Evolutionary conservation across 768 basidiomycete species (phyloP).

Genomic region (Kwoniella sp.): DNA sequence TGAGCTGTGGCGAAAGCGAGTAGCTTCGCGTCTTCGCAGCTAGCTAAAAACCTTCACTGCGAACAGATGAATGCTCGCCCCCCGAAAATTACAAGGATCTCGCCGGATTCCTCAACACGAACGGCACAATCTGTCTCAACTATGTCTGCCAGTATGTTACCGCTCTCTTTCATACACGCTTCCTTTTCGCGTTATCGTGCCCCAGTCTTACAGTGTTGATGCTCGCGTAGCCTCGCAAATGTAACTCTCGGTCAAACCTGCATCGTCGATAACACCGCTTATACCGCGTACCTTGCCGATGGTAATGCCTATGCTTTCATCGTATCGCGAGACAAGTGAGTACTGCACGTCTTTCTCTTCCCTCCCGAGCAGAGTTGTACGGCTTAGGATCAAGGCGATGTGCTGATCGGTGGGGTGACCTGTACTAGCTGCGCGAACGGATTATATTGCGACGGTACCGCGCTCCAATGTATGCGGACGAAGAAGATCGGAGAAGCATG

Average conservation of each 20-base stretch:
- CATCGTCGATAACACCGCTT: conserved; percentile 74
- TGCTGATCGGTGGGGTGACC: neutral
- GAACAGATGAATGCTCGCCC: conserved; percentile 71
- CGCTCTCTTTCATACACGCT: too few species aligned
- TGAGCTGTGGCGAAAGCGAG: too few species aligned
- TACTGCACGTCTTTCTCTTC: too few species aligned
- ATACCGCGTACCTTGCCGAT: conserved; percentile 66
- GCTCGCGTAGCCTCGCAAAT: conserved; percentile 76
- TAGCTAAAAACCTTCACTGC: too few species aligned
- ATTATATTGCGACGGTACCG: conserved; percentile 71
- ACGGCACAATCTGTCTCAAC: conserved; percentile 82
- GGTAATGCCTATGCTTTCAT: conserved; percentile 71
- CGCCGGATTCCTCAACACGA: conserved; percentile 68
- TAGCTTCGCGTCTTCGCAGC: too few species aligned
- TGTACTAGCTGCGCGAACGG: conserved; percentile 67
- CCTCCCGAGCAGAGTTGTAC: too few species aligned
- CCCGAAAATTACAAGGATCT: conserved; percentile 66
- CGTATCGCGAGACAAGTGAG: conserved; percentile 68
- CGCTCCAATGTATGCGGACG: conserved; percentile 64
- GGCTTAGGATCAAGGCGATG: too few species aligned
- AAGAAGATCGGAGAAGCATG: conserved; percentile 67
- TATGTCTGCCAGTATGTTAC: conserved; percentile 70
- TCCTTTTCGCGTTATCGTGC: too few species aligned
- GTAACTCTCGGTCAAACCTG: conserved; percentile 68
- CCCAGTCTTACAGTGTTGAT: too few species aligned